Base-by-base conservation (phyloP, 2,329 filamentous ascomycete genomes). In the Diaporthe australafricana region DNA sequence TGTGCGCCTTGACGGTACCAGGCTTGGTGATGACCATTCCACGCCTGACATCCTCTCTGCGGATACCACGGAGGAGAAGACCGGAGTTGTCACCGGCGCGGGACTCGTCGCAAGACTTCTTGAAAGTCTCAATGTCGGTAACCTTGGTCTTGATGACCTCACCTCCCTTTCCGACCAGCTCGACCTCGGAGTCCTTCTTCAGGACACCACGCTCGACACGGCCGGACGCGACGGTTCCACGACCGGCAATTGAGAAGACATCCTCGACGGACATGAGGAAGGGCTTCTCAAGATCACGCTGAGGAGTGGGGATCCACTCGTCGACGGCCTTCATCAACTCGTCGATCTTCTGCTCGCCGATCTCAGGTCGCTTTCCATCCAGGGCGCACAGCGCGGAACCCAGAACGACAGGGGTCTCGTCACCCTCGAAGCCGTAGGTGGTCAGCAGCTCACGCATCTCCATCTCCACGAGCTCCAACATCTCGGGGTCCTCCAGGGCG, bases 391-490 rank as follows among this genome's bases (percentile, higher is more conserved):
- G 92, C 76, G 96, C 96, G 78, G 96, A 99, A 75, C 96, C 96
- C 88, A 99, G 93, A 84, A 99, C 89, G 83, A 99, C 97, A 75
- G 96, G 96, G 66, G 96, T 99, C 70, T 98, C 94, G 80, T 99
- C 97, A 78, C 96, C 96, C 86, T 99, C 96, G 83, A 99, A 99
- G 74, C 95, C 95, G 85, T 99, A 99, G 78, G 91, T 92, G 80
- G 81, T 90, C 73, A 99, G 92, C 70, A 99, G 92, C 87, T 99
- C 96, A 81, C 96, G 94, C 96, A 99, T 99, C 88, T 99, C 96
- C 93, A 99, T 97, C 90, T 99, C 96, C 82, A 99, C 96, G 73
- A 99, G 94, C 87, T 99, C 96, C 91, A 99, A 90, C 96, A 99
- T 99, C 87, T 99, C 96, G 75, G 94, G 93, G 87, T 99, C 96